phyloP scores from a whole-genome alignment of 2,329 filamentous ascomycete species.

The Aschersonia sp. region DNA sequence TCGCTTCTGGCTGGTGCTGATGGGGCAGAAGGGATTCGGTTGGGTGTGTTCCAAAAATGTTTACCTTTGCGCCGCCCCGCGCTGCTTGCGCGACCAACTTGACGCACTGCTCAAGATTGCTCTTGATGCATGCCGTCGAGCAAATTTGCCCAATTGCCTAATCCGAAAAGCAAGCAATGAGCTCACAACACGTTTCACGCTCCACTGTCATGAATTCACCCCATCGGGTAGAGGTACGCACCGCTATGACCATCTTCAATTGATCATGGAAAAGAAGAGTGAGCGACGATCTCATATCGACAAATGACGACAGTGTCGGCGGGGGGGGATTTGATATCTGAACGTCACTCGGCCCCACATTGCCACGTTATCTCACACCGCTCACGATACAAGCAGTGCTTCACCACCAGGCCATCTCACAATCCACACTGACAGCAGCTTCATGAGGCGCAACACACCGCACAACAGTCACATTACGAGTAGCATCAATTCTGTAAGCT shows the following conservation, averaged over 20 bases:
- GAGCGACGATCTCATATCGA: neutral
- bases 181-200: too few species aligned
- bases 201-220: neutral
- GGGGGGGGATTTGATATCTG: neutral
- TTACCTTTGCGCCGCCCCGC: conserved; percentile 61
- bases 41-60: conserved; percentile 2
- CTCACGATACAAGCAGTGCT: neutral
- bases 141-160: conserved; percentile 79
- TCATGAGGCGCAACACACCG: too few species aligned
- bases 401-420: neutral
- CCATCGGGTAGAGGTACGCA: conserved; percentile 3
- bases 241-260: conserved; percentile 8
- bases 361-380: neutral
- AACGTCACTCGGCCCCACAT: neutral
- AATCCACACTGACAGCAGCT: too few species aligned
- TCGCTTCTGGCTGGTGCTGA: neutral
- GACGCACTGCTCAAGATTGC: conserved; percentile 70
- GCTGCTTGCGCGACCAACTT: conserved; percentile 58
- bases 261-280: too few species aligned
- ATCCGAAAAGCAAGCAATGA: neutral
- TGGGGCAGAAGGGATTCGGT: neutral
- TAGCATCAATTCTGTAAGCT: too few species aligned
- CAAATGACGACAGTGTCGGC: neutral
- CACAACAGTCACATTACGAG: too few species aligned
- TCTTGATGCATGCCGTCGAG: conserved; percentile 61